Evolutionary conservation across 805 yeast genomes (phyloP).

Genomic region (Starmerella scarabaei): DNA sequence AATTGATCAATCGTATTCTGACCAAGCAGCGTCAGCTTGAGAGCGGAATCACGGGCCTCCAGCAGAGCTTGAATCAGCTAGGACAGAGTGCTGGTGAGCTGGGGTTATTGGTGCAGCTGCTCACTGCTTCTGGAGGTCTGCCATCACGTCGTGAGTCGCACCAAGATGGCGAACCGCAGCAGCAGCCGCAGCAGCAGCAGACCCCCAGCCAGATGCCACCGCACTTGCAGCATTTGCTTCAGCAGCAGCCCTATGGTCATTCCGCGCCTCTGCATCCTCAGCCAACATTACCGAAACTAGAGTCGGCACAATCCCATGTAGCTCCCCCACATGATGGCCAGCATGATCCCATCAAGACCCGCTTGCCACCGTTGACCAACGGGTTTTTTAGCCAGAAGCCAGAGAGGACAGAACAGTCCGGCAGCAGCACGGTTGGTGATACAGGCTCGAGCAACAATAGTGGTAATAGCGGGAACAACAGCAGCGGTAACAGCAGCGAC

Average conservation of each 20-base stretch:
- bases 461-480: background rate
- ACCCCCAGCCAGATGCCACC: background rate
- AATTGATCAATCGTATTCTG: conserved; percentile 12
- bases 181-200: conserved; percentile 5
- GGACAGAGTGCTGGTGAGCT: conserved; percentile 15
- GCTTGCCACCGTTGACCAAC: background rate
- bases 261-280: too few relatives aligned
- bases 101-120: conserved; percentile 14
- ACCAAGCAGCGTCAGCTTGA: conserved; percentile 14
- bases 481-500: background rate
- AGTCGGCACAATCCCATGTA: background rate
- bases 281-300: background rate
- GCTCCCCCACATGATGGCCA: background rate
- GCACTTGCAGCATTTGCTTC: background rate
- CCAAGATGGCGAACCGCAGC: background rate
- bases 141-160: background rate
- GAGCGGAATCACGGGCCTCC: conserved; percentile 8
- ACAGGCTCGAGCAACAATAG: background rate
- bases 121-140: conserved; percentile 3
- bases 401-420: background rate
- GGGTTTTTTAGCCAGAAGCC: background rate
- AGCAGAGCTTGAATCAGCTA: conserved; percentile 10
- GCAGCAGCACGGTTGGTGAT: background rate
- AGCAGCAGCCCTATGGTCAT: too few relatives aligned
- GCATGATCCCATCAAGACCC: background rate